A percentile compares a stretch with the other conserved stretches of the same genome.
Evolutionary conservation across 2,329 filamentous ascomycete genomes (phyloP).

Genomic region (Microcyclospora pomicola): DNA sequence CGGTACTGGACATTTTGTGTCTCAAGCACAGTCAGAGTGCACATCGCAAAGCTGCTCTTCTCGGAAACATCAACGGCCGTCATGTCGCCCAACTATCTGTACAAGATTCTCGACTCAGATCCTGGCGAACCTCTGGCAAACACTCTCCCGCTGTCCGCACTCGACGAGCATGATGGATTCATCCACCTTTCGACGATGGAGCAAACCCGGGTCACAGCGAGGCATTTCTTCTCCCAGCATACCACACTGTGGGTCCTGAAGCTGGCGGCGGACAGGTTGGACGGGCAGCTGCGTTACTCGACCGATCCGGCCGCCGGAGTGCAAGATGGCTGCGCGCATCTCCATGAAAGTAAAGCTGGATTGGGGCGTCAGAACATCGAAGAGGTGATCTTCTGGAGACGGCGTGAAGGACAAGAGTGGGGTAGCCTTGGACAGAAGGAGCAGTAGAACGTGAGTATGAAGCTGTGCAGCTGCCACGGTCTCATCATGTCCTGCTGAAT

Average conservation of each 20-base stretch:
- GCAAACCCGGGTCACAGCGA: constrained; percentile 17
- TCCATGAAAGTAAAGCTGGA: constrained; percentile 11
- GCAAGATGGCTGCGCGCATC: constrained; percentile 12
- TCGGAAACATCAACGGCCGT: too few species aligned
- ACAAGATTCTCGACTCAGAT: constrained; percentile 17
- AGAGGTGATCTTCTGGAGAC: constrained; percentile 7
- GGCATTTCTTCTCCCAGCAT: constrained; percentile 14
- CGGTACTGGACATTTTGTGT: too few species aligned
- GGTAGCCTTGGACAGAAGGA: too few species aligned
- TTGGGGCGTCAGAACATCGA: constrained; percentile 13
- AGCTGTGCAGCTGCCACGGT: too few species aligned
- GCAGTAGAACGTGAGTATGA: too few species aligned
- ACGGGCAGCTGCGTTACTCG: constrained; percentile 10
- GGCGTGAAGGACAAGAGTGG: too few species aligned
- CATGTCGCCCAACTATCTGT: constrained; percentile 9
- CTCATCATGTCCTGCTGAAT: too few species aligned
- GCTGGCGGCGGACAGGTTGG: constrained; percentile 10
- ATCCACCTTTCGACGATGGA: constrained; percentile 15
- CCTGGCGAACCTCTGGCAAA: constrained; percentile 13
- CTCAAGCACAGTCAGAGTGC: too few species aligned
- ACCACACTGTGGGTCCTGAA: constrained; percentile 14
- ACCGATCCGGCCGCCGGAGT: constrained; percentile 5
- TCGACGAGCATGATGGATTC: constrained; percentile 17
- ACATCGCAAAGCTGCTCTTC: too few species aligned
- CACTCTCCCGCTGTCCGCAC: constrained; percentile 10